Base-by-base conservation (phyloP, 1,139 yeast genomes). In the Hemisphaericaspora subhashii region DNA sequence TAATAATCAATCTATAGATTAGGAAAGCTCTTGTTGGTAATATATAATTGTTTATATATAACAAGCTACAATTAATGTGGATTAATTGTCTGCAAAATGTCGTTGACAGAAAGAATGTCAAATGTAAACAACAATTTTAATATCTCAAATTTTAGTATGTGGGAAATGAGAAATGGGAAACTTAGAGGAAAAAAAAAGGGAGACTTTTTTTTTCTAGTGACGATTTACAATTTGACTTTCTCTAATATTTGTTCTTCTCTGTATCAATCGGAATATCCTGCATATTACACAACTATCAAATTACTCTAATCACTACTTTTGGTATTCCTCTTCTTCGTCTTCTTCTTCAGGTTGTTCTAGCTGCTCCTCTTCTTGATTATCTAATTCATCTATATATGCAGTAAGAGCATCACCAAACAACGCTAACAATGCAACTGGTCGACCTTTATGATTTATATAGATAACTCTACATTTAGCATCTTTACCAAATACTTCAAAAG, bases 401-500 rank as follows among this genome's bases (percentile, higher is more conserved):
- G 45, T 44, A 22, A 48, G 33, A 12, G 42, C 39, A 3, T 46
- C 45, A 1, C 88, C 89, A 79, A 83, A 81, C 37, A 81, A 69
- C 23, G 78, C 84, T 17, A 78, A 45, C 6, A 83, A 57, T 0
- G 86, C 90, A 43, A 79, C 75, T 16, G 67, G 52, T 35, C 66
- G 67, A 0, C 74, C 79, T 6, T 66, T 58, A 10, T 60, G 59
- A 33, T 65, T 62, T 5, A 75, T 61, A 42, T 72, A 69, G 1
- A 82, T 53, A 2, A 81, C 70, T 39, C 83, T 64, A 29, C 83
- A 71, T 34, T 59, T 64, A 12, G 65, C 73, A 0, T 57, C 56
- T 0, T 58, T 51, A 0, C 85, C 86, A 42, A 71, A 66, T 2
- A 80, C 53, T 17, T 60, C 60, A 21, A 57, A 53, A 0, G 86